These are phyloP conservation scores for Durusdinium trenchii DNA, from an alignment of 73 alveolate genomes.

Conservation along the genomic window DNA sequence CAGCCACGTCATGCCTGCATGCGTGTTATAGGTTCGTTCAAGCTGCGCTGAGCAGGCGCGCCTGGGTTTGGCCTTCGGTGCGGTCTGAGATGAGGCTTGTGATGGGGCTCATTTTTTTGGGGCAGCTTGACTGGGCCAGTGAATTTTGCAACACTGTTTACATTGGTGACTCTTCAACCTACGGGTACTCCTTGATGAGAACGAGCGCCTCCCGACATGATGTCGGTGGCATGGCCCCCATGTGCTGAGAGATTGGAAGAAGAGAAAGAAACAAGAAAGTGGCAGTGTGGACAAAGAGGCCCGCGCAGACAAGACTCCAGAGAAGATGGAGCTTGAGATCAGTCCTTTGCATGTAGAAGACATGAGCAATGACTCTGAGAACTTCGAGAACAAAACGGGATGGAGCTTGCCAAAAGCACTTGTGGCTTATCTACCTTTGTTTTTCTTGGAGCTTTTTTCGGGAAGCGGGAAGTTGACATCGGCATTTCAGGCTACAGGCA, in stretches of 20 bases:
- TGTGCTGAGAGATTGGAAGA: background rate
- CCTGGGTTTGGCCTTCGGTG: slow-evolving; percentile 16
- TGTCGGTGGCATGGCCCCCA: background rate
- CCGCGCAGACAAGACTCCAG: background rate
- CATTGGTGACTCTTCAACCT: slow-evolving; percentile 14
- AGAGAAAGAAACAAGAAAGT: background rate
- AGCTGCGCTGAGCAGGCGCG: background rate
- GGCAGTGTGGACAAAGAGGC: background rate
- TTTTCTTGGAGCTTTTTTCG: slow-evolving; percentile 10
- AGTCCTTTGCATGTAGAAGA: too few relatives aligned
- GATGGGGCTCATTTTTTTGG: slow-evolving; percentile 6
- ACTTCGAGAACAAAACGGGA: background rate
- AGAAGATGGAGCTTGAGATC: background rate
- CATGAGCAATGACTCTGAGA: too few relatives aligned
- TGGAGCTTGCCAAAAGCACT: background rate
- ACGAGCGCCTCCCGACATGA: background rate
- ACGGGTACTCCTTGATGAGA: background rate
- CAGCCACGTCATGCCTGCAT: background rate
- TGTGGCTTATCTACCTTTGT: background rate
- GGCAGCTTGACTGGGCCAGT: background rate
- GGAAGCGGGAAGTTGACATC: slow-evolving; percentile 16
- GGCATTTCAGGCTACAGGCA: background rate
- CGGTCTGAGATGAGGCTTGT: slow-evolving; percentile 1
- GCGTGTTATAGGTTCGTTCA: background rate
- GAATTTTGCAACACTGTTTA: background rate